A percentile compares a stretch with the other conserved stretches of the same genome.
Evolutionary conservation across 1,284 basidiomycete genomes (phyloP).

Genomic region (Moniliella sp.): DNA sequence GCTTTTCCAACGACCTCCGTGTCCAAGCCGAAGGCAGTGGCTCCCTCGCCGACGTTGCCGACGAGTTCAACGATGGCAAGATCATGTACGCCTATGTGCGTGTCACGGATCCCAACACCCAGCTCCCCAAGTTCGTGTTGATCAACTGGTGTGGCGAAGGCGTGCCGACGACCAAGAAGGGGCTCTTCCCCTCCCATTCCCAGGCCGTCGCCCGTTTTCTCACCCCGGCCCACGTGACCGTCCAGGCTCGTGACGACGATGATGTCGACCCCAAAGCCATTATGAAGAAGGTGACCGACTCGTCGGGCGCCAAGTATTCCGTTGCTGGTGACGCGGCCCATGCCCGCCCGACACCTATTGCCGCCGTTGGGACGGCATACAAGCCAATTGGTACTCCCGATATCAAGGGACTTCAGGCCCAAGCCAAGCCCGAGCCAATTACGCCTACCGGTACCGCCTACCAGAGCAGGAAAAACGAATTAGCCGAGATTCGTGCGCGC

Average conservation of each 20-base stretch:
- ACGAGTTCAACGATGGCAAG: conserved; percentile 80
- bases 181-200: conserved; percentile 68
- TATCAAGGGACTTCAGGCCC: conserved; percentile 22
- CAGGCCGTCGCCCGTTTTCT: conserved; percentile 64
- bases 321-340: conserved; percentile 28
- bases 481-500: conserved; percentile 19
- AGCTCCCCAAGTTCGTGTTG: conserved; percentile 76
- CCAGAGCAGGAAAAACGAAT: conserved; percentile 18
- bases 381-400: conserved; percentile 29
- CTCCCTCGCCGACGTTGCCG: conserved; percentile 62
- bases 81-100: conserved; percentile 83
- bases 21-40: conserved; percentile 48
- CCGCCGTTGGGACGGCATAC: conserved; percentile 18
- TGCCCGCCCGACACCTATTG: conserved; percentile 18
- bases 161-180: conserved; percentile 75
- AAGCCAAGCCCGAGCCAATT: conserved; percentile 20
- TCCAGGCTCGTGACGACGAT: conserved; percentile 75
- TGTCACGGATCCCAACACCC: conserved; percentile 68
- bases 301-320: conserved; percentile 77
- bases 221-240: conserved; percentile 59
- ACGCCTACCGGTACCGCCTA: conserved; percentile 23
- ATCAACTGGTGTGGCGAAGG: conserved; percentile 63
- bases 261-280: conserved; percentile 29
- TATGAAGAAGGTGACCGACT: conserved; percentile 65
- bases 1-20: conserved; percentile 56